Evolutionary conservation across 2,329 filamentous ascomycete species (phyloP), one percentile per base, ranked within the genome.

Genomic region (Aspergillus uvarum): DNA sequence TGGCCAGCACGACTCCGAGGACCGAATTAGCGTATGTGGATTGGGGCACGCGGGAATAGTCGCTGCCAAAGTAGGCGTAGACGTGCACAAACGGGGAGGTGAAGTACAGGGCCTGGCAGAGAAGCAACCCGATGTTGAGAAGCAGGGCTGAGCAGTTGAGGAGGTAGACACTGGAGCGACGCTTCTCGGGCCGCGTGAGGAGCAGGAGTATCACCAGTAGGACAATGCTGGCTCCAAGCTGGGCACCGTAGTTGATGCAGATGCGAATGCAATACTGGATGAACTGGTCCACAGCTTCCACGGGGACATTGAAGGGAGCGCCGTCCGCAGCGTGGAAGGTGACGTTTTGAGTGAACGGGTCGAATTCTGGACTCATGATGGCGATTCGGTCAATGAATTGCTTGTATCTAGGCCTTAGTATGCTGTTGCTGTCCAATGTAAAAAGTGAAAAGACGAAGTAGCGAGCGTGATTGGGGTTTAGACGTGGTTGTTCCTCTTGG

Each of bases 221-320:
- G 61, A 89, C 76, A 59, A 88, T 64, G 51, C 84, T 85, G 24
- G 89, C 85, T 31, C 91, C 91, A 54, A 92, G 81, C 72, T 94
- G 90, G 19, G 83, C 77, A 55, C 85, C 87, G 71, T 88, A 91
- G 75, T 87, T 88, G 79, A 90, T 86, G 70, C 75, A 80, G 38
- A 81, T 70, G 8, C 76, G 76, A 59, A 80, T 73, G 60, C 79
- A 79, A 69, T 83, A 83, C 59, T 77, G 72, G 56, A 81, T 73
- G 53, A 79, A 80, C 4, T 63, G 56, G 65, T 85, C 74, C 44
- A 88, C 60, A 3, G 74, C 70, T 8, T 63, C 51, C 59, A 87
- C 72, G 48, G 71, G 66, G 44, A 82, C 68, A 0, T 70, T 64
- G 62, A 84, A 70, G 1, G 74, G 65, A 1, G 71, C 74, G 24